Conservation (phyloP, 129 eudicot genomes). For the Saussurea involucrata region DNA sequence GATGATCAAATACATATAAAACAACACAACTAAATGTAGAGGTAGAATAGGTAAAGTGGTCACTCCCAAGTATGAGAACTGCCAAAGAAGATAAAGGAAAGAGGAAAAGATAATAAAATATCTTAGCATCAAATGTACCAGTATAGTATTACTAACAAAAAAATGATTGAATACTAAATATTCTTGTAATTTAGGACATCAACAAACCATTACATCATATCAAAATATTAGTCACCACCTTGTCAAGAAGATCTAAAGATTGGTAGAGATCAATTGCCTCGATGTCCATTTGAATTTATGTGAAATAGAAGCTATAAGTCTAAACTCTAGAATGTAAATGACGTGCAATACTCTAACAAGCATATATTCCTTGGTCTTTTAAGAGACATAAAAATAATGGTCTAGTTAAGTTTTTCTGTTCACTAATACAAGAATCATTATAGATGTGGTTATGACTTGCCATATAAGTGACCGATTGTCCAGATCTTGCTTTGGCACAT, state of each 20-base stretch:
- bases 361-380: neutral
- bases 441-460: conserved; percentile 40
- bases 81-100: neutral
- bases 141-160: neutral
- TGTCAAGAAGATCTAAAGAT: neutral
- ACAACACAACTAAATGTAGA: neutral
- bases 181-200: neutral
- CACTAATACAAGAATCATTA: conserved; percentile 3
- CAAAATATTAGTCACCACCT: neutral
- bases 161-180: neutral
- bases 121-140: neutral
- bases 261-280: neutral
- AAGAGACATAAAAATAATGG: neutral
- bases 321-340: neutral
- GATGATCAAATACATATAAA: neutral
- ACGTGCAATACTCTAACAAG: neutral
- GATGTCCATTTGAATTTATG: neutral
- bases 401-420: neutral
- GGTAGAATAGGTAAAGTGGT: neutral
- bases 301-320: neutral
- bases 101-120: neutral
- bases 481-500: conserved; percentile 93
- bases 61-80: neutral
- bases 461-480: conserved; percentile 91
- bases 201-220: neutral